Conservation (phyloP, 2,329 filamentous ascomycete genomes). For the Cordyceps pruinosa region DNA sequence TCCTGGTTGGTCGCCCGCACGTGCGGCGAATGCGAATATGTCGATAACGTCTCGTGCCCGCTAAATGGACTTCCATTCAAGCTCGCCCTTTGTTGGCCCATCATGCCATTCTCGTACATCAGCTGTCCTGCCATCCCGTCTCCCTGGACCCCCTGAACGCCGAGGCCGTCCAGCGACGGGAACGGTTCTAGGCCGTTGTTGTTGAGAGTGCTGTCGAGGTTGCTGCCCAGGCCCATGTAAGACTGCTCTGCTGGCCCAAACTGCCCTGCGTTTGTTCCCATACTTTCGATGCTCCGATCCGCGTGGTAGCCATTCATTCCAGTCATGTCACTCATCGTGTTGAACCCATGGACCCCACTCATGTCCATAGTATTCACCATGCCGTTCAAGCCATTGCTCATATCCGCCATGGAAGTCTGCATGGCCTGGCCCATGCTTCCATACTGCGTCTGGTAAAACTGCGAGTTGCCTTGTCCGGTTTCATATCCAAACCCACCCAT, state of each 20-base stretch:
- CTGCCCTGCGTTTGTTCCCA: slow-evolving; percentile 19
- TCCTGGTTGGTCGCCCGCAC: slow-evolving; percentile 20
- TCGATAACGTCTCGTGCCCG: slow-evolving; percentile 29
- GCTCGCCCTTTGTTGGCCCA: slow-evolving; percentile 23
- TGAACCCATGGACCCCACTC: slow-evolving; percentile 14
- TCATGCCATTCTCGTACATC: slow-evolving; percentile 24
- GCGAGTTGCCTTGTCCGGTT: slow-evolving; percentile 10
- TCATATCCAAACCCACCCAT: background rate
- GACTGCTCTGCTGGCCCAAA: slow-evolving; percentile 19
- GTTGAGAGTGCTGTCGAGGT: slow-evolving; percentile 8
- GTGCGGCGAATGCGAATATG: slow-evolving; percentile 29
- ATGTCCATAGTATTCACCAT: background rate
- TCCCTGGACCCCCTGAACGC: slow-evolving; percentile 23
- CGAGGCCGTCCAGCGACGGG: slow-evolving; percentile 25
- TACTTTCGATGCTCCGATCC: slow-evolving; percentile 19
- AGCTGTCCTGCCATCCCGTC: slow-evolving; percentile 22
- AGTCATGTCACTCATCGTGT: slow-evolving; percentile 16
- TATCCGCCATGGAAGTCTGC: slow-evolving; percentile 17
- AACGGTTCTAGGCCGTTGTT: slow-evolving; percentile 24
- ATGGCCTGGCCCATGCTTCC: slow-evolving; percentile 22
- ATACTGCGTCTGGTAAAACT: slow-evolving; percentile 23
- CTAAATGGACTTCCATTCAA: slow-evolving; percentile 30
- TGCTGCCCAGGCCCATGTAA: slow-evolving; percentile 18
- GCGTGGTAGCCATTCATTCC: slow-evolving; percentile 17
- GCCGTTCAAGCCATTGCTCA: background rate